A percentile compares a stretch with the other conserved stretches of the same genome.
phyloP scores from a whole-genome alignment of 148 eudicot genomes.

The Agrostemma githago region DNA sequence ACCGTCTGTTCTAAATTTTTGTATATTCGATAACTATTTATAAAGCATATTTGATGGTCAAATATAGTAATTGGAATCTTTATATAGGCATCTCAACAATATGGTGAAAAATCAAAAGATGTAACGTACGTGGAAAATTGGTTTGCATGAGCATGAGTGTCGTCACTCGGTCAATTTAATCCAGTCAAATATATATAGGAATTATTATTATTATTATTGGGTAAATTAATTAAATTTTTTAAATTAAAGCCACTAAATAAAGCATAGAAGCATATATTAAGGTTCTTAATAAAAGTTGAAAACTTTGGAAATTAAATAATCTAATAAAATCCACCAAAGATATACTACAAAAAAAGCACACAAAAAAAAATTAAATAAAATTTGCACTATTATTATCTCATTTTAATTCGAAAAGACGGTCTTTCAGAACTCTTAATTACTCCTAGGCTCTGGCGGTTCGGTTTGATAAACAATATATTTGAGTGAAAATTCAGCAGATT shows the following conservation, averaged over 20 bases:
- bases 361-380: background rate
- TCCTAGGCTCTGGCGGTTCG: too few species aligned
- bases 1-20: too few species aligned
- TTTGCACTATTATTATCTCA: background rate
- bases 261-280: constrained; percentile 2
- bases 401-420: too few species aligned
- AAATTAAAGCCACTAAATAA: background rate
- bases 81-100: background rate
- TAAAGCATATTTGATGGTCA: background rate
- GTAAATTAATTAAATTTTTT: background rate
- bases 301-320: constrained; percentile 8
- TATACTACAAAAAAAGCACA: background rate
- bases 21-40: too few species aligned
- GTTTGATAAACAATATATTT: too few species aligned
- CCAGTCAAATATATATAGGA: background rate
- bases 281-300: background rate
- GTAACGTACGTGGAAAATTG: background rate
- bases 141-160: background rate
- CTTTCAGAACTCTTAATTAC: too few species aligned
- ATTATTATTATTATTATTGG: too few species aligned
- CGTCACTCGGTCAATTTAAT: background rate
- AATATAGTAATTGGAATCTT: background rate
- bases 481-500: too few species aligned
- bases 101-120: too few species aligned
- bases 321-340: background rate